Evolutionary conservation across 345 rosid species (phyloP).

Genomic region (Pistacia vera): DNA sequence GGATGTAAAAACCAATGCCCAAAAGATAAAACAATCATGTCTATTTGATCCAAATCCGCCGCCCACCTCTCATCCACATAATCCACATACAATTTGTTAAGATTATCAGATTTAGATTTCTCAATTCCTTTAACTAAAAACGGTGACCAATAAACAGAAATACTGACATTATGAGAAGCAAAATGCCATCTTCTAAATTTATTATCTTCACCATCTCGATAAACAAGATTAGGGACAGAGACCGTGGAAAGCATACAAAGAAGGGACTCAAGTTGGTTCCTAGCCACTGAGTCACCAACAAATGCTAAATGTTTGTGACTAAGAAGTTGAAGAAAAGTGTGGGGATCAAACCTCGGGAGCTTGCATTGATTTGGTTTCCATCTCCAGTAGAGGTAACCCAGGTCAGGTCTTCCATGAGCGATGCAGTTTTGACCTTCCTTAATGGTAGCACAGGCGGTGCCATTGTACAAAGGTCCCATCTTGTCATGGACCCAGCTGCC

Average conservation of each 20-base stretch:
- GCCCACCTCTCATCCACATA: slow-evolving; percentile 83
- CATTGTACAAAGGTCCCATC: slow-evolving; percentile 76
- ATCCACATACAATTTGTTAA: slow-evolving; percentile 70
- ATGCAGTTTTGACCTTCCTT: slow-evolving; percentile 87
- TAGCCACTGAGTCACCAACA: slow-evolving; percentile 97
- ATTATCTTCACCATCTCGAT: slow-evolving; percentile 68
- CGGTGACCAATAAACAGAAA: slow-evolving; percentile 95
- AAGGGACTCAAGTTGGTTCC: slow-evolving; percentile 93
- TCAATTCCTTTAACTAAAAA: slow-evolving; percentile 84
- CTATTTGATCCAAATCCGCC: slow-evolving; percentile 52
- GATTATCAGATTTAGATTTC: slow-evolving; percentile 63
- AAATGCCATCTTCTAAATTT: slow-evolving; percentile 84
- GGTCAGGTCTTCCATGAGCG: slow-evolving; percentile 82
- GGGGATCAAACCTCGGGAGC: slow-evolving; percentile 87
- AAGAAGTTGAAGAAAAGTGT: slow-evolving; percentile 56
- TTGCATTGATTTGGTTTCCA: slow-evolving; percentile 80
- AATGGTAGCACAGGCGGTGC: slow-evolving; percentile 76
- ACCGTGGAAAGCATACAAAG: slow-evolving; percentile 73
- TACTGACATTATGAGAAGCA: slow-evolving; percentile 47
- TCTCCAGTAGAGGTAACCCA: slow-evolving; percentile 83
- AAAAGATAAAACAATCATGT: slow-evolving; percentile 64
- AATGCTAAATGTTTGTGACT: slow-evolving; percentile 75
- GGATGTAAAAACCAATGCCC: slow-evolving; percentile 98
- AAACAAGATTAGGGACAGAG: slow-evolving; percentile 57
- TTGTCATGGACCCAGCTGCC: slow-evolving; percentile 79